Base-by-base conservation (phyloP, 2,329 filamentous ascomycete genomes). In the Epichloe hybrida region DNA sequence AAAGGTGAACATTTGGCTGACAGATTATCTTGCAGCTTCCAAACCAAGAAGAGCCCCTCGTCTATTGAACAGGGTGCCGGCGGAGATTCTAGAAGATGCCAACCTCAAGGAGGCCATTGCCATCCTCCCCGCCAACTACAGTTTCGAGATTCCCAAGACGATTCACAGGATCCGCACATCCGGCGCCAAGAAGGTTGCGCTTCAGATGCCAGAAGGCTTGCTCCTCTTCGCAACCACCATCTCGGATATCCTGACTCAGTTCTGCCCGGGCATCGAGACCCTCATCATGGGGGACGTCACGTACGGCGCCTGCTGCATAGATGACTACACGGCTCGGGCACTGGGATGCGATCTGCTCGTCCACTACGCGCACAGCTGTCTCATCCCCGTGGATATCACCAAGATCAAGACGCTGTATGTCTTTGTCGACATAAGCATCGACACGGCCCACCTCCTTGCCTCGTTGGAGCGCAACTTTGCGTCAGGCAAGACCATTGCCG, bases 251-350 rank as follows among this genome's bases (percentile, higher is more conserved):
- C 74, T 98, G 46, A 88, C 86, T 0, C 86, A 90, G 63, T 98
- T 98, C 71, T 98, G 93, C 62, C 85, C 88, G 0, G 89, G 86
- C 1, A 84, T 86, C 40, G 88, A 94, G 65, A 97, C 91, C 2
- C 75, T 97, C 50, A 98, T 98, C 66, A 98, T 98, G 93, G 93
- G 93, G 54, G 93, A 98, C 65, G 93, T 98, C 42, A 98, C 93
- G 1, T 98, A 98, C 66, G 93, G 93, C 55, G 93, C 93, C 21
- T 98, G 93, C 72, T 98, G 93, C 64, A 96, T 98, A 60, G 93
- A 98, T 65, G 93, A 98, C 69, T 98, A 94, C 69, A 98, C 93
- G 0, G 94, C 93, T 1, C 77, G 91, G 43, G 93, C 94, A 0
- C 77, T 98, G 21, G 93, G 89, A 2, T 98, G 93, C 65, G 93